Conservation (phyloP, 208 protist genomes). For the Polymyxa betae region DNA sequence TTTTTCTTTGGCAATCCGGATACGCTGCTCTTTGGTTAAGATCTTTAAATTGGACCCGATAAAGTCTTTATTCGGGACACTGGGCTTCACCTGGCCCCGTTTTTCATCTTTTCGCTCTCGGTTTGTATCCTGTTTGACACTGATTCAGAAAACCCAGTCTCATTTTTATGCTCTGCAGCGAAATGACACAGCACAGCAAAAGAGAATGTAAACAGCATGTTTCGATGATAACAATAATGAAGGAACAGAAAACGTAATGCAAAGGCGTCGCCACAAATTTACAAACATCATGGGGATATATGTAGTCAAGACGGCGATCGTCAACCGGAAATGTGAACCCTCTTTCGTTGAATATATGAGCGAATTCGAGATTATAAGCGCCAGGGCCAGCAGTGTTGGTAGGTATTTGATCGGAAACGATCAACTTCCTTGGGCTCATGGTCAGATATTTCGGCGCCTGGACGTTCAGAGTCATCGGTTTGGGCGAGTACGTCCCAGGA, state of each 20-base stretch:
- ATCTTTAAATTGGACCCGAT: too few species aligned
- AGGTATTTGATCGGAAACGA: not conserved
- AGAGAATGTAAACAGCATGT: too few species aligned
- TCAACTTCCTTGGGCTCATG: not conserved
- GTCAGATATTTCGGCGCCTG: constrained; percentile 13
- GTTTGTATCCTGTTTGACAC: not conserved
- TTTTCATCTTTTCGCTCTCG: too few species aligned
- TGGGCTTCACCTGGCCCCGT: too few species aligned
- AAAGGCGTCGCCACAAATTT: not conserved
- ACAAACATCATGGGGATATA: not conserved
- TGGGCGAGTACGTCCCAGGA: not conserved
- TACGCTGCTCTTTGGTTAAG: too few species aligned
- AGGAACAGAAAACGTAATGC: not conserved
- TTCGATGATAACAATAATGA: too few species aligned
- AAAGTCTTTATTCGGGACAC: too few species aligned
- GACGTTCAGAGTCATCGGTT: not conserved
- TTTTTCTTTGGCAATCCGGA: too few species aligned
- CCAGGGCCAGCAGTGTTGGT: not conserved
- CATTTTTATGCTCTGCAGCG: not conserved
- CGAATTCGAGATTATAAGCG: not conserved
- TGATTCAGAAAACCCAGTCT: not conserved
- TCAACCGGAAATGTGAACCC: not conserved
- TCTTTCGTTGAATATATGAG: not conserved
- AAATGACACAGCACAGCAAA: not conserved
- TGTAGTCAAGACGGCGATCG: not conserved